These are phyloP conservation scores for Syzygium oleosum DNA, from an alignment of 345 rosid species.

Conservation along the genomic window DNA sequence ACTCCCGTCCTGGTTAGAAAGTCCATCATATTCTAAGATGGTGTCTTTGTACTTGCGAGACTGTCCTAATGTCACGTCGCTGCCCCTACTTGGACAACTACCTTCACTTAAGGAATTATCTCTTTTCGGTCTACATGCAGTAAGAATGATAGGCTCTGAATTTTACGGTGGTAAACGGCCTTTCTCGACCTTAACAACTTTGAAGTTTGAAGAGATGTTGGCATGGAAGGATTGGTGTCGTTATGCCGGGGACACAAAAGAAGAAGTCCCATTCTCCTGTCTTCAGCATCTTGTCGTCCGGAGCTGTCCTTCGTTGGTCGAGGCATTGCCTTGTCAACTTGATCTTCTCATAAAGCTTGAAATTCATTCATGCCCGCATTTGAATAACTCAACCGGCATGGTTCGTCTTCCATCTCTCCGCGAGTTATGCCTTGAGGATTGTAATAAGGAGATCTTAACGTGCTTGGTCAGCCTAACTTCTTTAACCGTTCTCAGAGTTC, in stretches of 20 bases:
- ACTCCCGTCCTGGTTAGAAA: neutral
- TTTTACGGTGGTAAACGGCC: neutral
- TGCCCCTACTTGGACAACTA: neutral
- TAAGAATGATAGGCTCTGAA: neutral
- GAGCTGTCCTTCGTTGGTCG: rapidly evolving
- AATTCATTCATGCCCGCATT: neutral
- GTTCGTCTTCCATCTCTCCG: neutral
- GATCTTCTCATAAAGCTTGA: neutral
- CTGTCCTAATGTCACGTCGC: neutral
- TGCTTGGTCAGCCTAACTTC: neutral
- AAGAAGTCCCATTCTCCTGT: neutral
- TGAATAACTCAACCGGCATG: too few relatives aligned
- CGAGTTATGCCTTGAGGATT: neutral
- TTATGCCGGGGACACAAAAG: neutral
- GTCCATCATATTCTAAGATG: neutral
- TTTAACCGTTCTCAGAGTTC: neutral
- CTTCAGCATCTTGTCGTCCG: neutral
- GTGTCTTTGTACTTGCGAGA: neutral
- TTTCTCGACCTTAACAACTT: neutral
- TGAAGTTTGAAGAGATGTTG: neutral
- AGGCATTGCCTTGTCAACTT: neutral
- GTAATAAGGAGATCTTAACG: neutral
- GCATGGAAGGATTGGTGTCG: neutral
- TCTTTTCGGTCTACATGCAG: neutral
- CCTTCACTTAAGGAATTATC: neutral